Conservation (phyloP, 2,329 filamentous ascomycete genomes). For the Pseudogymnoascus sp. region DNA sequence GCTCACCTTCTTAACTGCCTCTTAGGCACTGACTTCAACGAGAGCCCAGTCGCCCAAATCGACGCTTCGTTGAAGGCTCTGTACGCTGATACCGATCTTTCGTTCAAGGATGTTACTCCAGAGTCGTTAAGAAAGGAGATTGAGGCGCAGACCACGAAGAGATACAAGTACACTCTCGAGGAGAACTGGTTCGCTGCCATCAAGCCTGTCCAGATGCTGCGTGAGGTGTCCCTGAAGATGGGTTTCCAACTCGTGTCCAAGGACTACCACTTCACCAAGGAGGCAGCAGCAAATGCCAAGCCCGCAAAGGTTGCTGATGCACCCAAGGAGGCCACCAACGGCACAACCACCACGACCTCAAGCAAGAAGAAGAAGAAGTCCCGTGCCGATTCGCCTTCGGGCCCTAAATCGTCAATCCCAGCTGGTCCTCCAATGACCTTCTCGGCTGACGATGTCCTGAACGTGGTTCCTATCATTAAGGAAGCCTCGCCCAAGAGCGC, state of each 20-base stretch:
- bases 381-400: conserved; percentile 42
- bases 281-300: conserved; percentile 25
- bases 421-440: conserved; percentile 55
- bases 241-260: conserved; percentile 81
- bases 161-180: conserved; percentile 71
- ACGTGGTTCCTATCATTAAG: conserved; percentile 90
- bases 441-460: conserved; percentile 75
- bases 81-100: conserved; percentile 75
- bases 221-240: conserved; percentile 81
- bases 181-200: conserved; percentile 59
- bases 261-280: conserved; percentile 58
- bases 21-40: conserved; percentile 67
- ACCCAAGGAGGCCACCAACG: conserved; percentile 34
- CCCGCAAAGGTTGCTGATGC: conserved; percentile 31
- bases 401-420: conserved; percentile 23
- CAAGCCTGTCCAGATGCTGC: conserved; percentile 75
- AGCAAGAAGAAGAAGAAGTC: conserved; percentile 53
- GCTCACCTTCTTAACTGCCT: conserved; percentile 91
- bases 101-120: conserved; percentile 72
- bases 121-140: conserved; percentile 63
- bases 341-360: conserved; percentile 20
- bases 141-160: conserved; percentile 59
- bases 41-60: conserved; percentile 69
- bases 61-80: conserved; percentile 66
- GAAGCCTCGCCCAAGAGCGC: conserved; percentile 86